These are phyloP conservation scores for Aphanomyces astaci DNA, from an alignment of 352 stramenopile genomes.

Conservation along the genomic window DNA sequence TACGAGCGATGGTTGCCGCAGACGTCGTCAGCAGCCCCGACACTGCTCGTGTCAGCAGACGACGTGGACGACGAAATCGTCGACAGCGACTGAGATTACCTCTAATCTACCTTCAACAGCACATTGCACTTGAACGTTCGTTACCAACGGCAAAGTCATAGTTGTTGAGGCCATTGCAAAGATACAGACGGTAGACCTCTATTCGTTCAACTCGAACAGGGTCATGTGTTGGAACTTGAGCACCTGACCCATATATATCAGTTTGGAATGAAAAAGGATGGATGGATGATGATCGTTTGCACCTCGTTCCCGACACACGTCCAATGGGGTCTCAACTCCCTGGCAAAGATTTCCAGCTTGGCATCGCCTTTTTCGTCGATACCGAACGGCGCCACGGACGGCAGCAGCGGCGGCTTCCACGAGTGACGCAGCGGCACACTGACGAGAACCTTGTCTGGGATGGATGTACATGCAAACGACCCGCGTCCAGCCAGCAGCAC, in stretches of 20 bases:
- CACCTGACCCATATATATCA: constrained; percentile 29
- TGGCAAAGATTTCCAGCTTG: constrained; percentile 58
- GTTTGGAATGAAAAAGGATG: neutral
- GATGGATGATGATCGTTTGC: neutral
- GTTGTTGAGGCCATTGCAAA: too few relatives aligned
- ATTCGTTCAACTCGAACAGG: constrained; percentile 23
- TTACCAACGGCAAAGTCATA: too few relatives aligned
- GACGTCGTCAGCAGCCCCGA: neutral
- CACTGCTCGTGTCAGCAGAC: neutral
- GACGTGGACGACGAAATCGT: constrained; percentile 3
- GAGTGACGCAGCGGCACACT: constrained; percentile 67
- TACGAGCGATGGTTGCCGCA: neutral
- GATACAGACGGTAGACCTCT: too few relatives aligned
- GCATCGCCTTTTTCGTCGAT: neutral
- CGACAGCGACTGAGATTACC: neutral
- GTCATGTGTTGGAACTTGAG: constrained; percentile 40
- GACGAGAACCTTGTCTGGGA: constrained; percentile 40
- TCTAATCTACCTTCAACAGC: too few relatives aligned
- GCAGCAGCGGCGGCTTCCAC: constrained; percentile 62
- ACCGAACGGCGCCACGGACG: constrained; percentile 35
- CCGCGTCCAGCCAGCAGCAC: constrained; percentile 48
- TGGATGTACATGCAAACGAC: constrained; percentile 17
- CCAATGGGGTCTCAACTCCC: constrained; percentile 52
- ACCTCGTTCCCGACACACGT: constrained; percentile 61
- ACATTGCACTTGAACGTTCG: too few relatives aligned